Base-by-base conservation (phyloP, 257 asterid genomes). In the Asclepias syriaca region DNA sequence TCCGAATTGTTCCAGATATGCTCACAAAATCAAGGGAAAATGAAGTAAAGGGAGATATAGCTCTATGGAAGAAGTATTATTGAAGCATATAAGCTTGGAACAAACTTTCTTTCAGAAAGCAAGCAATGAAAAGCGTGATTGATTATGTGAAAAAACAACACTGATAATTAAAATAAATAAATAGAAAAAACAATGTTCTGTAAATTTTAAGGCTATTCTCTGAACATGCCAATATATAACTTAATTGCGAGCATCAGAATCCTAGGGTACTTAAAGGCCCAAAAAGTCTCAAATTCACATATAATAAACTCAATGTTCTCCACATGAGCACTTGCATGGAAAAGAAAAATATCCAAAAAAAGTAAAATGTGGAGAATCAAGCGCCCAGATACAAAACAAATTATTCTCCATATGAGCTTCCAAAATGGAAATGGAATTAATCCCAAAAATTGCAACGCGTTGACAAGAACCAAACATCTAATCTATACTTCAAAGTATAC, bases 171-270 rank as follows among this genome's bases (percentile, higher is more conserved):
- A n/a, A 19, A 18, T 6, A 54, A 49, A 14, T 77, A 69, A 56
- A 69, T 14, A 50, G 54, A 69, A 72, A 72, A 56, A 32, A 53
- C 53, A 56, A 64, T 46, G 60, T 65, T 74, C 75, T 56, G 61
- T 66, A 34, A 65, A 69, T 24, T 46, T 49, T 53, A 68, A 56
- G 51, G 77, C 68, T 68, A 72, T 81, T 70, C 84, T 84, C 75
- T 77, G 70, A 13, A 77, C 76, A 83, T 82, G 77, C 72, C 76
- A 77, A 75, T 78, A 84, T 53, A 79, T 80, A 67, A 59, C 79
- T 61, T 59, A 66, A 81, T 78, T 76, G 81, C 69, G 59, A 80
- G 96, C 87, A 92, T 85, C 90, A 78, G 83, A 90, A 84, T 79
- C 84, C 77, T 73, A 78, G 76, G 84, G 89, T 54, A 79, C 85